Evolutionary conservation across 202 grass and related monocot species (phyloP).

Genomic region (Panicum hallii): DNA sequence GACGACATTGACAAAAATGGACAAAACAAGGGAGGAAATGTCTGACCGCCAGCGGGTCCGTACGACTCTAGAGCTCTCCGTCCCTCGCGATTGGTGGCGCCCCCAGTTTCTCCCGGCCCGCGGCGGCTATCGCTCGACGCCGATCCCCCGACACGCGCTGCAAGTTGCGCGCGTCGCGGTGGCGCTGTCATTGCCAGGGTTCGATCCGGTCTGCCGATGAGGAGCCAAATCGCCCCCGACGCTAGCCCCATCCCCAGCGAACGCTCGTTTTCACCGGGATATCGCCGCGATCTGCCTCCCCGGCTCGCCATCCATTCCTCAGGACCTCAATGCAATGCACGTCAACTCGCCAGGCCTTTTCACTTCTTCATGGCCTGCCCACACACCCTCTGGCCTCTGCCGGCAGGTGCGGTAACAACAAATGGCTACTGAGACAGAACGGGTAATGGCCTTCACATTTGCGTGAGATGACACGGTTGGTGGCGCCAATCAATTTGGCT

Average conservation of each 20-base stretch:
- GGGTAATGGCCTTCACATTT: not conserved
- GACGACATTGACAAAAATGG: not conserved
- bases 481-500: constrained; percentile 56
- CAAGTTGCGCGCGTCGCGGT: not conserved
- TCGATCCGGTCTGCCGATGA: constrained; percentile 1
- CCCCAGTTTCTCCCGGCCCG: not conserved
- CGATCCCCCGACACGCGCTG: not conserved
- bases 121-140: not conserved
- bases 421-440: not conserved
- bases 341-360: not conserved
- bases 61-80: not conserved
- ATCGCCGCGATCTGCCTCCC: not conserved
- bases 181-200: not conserved
- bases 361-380: not conserved
- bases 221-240: constrained; percentile 6
- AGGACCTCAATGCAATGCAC: not conserved
- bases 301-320: not conserved
- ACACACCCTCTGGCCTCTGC: not conserved
- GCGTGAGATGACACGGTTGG: constrained; percentile 39
- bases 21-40: not conserved
- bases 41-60: not conserved
- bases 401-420: constrained; percentile 42
- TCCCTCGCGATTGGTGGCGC: not conserved
- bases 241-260: constrained; percentile 2
- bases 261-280: constrained; percentile 30